These are phyloP conservation scores for Moesziomyces sp. DNA, from an alignment of 1,284 basidiomycete genomes.

Conservation along the genomic window DNA sequence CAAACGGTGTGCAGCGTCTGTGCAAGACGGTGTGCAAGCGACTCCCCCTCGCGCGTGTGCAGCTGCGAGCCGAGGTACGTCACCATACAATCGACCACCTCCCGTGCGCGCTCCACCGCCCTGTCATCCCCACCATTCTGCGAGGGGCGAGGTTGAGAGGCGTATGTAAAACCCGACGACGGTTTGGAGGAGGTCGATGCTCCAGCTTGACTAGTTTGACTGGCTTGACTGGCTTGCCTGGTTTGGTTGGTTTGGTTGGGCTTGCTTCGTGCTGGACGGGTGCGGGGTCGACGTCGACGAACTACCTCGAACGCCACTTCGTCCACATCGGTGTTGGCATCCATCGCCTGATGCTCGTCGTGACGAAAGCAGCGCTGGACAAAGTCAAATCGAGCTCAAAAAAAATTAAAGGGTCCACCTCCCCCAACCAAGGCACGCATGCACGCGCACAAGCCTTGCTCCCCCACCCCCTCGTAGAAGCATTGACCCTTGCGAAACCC, in stretches of 20 bases:
- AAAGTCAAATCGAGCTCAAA: too few relatives aligned
- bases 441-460: too few relatives aligned
- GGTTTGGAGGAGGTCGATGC: too few relatives aligned
- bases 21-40: slow-evolving; percentile 4
- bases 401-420: too few relatives aligned
- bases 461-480: too few relatives aligned
- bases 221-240: too few relatives aligned
- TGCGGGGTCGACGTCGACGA: neutral
- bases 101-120: neutral
- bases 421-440: too few relatives aligned
- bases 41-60: neutral
- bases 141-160: neutral
- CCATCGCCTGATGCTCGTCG: neutral
- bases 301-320: neutral
- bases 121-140: neutral
- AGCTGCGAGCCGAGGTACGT: neutral
- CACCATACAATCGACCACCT: neutral
- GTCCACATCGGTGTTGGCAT: neutral
- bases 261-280: too few relatives aligned
- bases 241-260: too few relatives aligned
- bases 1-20: slow-evolving; percentile 1
- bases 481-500: too few relatives aligned
- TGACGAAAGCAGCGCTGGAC: neutral
- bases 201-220: too few relatives aligned
- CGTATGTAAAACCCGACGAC: neutral